Evolutionary conservation across 495 filamentous ascomycete species (phyloP), one percentile per base, ranked within the genome.

Genomic region (Polyplosphaeria fusca): DNA sequence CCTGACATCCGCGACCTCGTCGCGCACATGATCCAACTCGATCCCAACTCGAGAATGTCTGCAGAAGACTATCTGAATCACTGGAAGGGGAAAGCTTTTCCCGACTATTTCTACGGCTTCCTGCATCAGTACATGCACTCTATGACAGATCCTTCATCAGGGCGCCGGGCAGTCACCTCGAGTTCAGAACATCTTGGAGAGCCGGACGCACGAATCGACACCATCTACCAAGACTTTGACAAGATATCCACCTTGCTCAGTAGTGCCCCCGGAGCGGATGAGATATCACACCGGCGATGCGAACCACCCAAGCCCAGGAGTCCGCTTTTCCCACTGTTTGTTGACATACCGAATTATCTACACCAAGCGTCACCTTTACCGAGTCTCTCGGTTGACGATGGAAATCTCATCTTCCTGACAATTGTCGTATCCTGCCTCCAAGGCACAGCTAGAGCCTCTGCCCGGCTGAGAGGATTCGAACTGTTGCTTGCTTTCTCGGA

Each of bases 71-170:
- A 96, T 65, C 72, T 99, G 13, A 88, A 92, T 25, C 89, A 94
- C 66, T 97, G 88, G 85, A 85, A 89, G 56, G 77, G 79, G 32
- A 97, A 93, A 69, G 88, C 90, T 2, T 98, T 98, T 57, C 93
- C 93, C 1, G 82, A 89, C 38, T 96, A 96, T 67, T 98, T 96
- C 57, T 96, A 95, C 77, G 94, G 82, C 71, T 96, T 96, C 67
- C 80, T 98, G 27, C 93, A 98, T 67, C 89, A 95, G 60, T 95
- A 96, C 69, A 95, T 98, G 89, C 88, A 86, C 61, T 76, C 93
- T 37, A 89, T 99, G 64, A 97, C 94, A 1, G 92, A 99, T 68
- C 87, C 90, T n/a, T 87, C 85, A 2, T 86, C 88, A 25, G 89
- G 88, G 1, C 84, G 83, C 48, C 77, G 79, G 37, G 74, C 81